A percentile compares a stretch with the other conserved stretches of the same genome.
These are phyloP conservation scores for Ustilago tritici DNA, from an alignment of 1,284 basidiomycete genomes.

Conservation along the genomic window DNA sequence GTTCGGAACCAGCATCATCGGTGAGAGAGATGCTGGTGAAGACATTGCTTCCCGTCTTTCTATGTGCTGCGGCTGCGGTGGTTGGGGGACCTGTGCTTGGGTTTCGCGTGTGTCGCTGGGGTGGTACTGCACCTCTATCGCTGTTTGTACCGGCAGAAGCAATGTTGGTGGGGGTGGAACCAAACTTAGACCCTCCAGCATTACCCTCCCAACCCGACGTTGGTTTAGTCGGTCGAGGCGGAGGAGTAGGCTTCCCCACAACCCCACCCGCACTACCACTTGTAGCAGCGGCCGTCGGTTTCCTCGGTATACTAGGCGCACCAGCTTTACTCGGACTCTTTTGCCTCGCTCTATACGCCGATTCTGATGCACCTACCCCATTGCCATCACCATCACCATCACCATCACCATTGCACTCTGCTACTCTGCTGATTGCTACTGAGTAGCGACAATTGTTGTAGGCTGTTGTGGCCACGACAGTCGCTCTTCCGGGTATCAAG, in stretches of 20 bases:
- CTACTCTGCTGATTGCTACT: not conserved
- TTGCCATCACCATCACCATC: too few species aligned
- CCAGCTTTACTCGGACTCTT: conserved; percentile 14
- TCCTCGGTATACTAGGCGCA: conserved; percentile 13
- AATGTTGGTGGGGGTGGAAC: not conserved
- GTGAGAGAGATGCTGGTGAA: conserved; percentile 45
- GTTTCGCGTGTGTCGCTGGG: conserved; percentile 9
- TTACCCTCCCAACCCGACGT: conserved; percentile 13
- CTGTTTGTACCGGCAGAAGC: conserved; percentile 10
- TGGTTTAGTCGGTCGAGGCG: conserved; percentile 24
- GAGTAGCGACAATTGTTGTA: not conserved
- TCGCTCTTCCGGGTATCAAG: conserved; percentile 8
- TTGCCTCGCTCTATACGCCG: conserved; percentile 14
- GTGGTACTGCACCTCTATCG: not conserved
- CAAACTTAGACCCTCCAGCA: conserved; percentile 38
- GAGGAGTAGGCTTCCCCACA: not conserved
- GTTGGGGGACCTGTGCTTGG: not conserved
- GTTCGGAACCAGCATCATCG: conserved; percentile 37
- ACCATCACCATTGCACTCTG: too few species aligned
- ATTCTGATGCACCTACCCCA: conserved; percentile 1
- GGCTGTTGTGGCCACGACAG: not conserved
- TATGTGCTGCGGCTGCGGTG: conserved; percentile 2
- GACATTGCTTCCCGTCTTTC: conserved; percentile 31
- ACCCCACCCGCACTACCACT: not conserved
- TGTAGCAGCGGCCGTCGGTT: not conserved